Evolutionary conservation across 768 basidiomycete genomes (phyloP), one percentile per base, ranked within the genome.

Genomic region (Phallus indusiatus): DNA sequence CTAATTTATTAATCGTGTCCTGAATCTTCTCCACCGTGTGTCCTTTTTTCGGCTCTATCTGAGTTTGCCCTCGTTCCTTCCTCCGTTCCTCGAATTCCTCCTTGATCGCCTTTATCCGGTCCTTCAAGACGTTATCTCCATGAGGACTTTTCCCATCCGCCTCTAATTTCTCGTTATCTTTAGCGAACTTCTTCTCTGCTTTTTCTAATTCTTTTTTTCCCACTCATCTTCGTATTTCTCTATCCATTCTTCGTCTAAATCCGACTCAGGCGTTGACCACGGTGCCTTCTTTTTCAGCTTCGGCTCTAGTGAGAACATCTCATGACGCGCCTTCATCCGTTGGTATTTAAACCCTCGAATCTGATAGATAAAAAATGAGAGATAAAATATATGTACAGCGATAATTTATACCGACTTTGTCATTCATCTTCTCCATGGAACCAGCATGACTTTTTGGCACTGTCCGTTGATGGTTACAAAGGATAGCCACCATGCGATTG

Each of bases 401-500:
- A 11, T 53, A 37, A 52, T 16, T 24, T 52, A 11, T 6, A 73
- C 79, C 17, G 65, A 94, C 95, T 78, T 90, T 94, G 69, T 96
- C 84, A 16, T 78, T 80, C 83, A 97, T 88, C 74, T 91, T 97
- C 66, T 88, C 86, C 91, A 98, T 96, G 8, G 88, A 88, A 61
- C 89, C 87, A 35, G 88, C 90, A 66, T 96, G 94, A 5, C 85
- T 88, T 75, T 97, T 98, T 47, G 91, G 88, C 1, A 87, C 93
- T 59, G 84, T 85, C 72, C 93, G 82, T 72, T 98, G 94, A 89
- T 99, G 96, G 80, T 99, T 99, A 79, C 96, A 99, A 37, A 99
- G 77, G 61, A 98, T 92, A 61, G 96, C 96, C 16, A 98, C 96
- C 79, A 88, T 81, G 48, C 96, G 88, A 73, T 99, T 98, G 10